These are phyloP conservation scores for Neurospora sp. DNA, from an alignment of 2,329 filamentous ascomycete species.

Conservation along the genomic window DNA sequence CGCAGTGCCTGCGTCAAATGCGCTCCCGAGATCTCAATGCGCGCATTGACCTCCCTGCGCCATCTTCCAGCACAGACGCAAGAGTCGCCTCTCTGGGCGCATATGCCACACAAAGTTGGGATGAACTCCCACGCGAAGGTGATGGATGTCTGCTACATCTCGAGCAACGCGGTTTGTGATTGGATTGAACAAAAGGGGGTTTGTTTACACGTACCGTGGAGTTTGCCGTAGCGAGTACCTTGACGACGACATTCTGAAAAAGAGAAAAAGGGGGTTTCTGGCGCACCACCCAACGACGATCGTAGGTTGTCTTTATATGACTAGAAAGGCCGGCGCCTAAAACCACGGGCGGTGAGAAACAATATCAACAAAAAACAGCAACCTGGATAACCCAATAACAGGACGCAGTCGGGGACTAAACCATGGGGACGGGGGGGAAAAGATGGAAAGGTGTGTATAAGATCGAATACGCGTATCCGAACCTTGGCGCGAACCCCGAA, in stretches of 20 bases:
- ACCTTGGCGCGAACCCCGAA: background rate
- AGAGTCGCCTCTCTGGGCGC: background rate
- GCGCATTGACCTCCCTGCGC: background rate
- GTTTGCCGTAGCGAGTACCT: constrained; percentile 6
- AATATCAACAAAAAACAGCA: background rate
- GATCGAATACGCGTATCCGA: background rate
- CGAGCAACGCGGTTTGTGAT: background rate
- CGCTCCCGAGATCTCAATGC: background rate
- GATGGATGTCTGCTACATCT: background rate
- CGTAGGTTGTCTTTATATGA: background rate
- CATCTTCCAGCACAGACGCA: background rate
- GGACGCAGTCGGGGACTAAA: background rate
- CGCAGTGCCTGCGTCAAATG: background rate
- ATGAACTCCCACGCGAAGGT: background rate
- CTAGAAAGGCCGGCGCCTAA: background rate
- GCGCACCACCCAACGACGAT: background rate
- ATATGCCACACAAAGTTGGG: background rate
- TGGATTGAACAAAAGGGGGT: background rate
- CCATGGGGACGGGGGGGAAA: background rate
- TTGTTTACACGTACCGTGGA: constrained; percentile 3
- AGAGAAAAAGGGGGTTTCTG: background rate
- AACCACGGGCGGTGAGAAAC: background rate
- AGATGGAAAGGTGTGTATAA: background rate
- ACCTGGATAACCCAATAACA: background rate
- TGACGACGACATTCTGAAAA: background rate